phyloP scores from a whole-genome alignment of 495 filamentous ascomycete species.

The Trichoderma asperelloides region DNA sequence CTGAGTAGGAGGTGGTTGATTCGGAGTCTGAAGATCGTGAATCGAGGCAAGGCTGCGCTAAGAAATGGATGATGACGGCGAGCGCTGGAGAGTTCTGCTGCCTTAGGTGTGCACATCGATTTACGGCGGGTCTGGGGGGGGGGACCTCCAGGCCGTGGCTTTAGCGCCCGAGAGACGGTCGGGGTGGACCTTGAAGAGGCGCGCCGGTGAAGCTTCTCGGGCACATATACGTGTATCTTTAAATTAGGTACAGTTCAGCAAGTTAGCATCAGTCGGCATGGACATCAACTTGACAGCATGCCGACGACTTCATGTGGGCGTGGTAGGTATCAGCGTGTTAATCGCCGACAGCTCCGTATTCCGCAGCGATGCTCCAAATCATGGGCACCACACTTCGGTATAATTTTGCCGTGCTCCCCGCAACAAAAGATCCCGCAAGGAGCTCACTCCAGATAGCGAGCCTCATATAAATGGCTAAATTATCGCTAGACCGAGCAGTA shows the following conservation, averaged over 20 bases:
- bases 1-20: background rate
- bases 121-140: background rate
- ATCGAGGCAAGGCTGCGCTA: background rate
- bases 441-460: background rate
- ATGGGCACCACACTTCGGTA: background rate
- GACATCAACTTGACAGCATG: too few relatives aligned
- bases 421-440: background rate
- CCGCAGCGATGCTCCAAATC: background rate
- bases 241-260: too few relatives aligned
- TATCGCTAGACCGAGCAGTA: background rate
- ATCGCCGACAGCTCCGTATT: too few relatives aligned
- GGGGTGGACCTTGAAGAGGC: background rate
- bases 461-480: background rate
- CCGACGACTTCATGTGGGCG: too few relatives aligned
- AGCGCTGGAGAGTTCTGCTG: background rate
- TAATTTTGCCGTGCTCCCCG: background rate
- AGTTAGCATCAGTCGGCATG: too few relatives aligned
- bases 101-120: background rate
- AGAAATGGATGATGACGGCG: background rate
- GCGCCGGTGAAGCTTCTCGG: background rate
- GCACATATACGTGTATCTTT: too few relatives aligned
- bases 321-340: too few relatives aligned
- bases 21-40: conserved; percentile 4
- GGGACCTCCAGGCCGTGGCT: background rate
- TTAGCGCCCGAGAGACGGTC: background rate